Conservation (phyloP, 257 asterid species). For the Osmanthus fragrans region DNA sequence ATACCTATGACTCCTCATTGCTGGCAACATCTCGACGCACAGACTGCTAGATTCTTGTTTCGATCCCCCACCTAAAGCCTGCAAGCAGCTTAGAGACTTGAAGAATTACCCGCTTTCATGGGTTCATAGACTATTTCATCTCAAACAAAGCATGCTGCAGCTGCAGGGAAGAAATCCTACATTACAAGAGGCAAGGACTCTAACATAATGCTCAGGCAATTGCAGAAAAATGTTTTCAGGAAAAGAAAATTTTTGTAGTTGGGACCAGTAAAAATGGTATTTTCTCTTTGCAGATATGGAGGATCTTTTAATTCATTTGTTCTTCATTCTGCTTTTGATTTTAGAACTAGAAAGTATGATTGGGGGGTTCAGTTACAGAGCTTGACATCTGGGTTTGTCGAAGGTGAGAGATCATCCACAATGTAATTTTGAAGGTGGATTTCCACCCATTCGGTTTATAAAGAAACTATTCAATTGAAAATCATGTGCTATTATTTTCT, state of each 20-base stretch:
- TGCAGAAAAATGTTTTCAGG: conserved; percentile 19
- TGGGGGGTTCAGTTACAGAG: conserved; percentile 38
- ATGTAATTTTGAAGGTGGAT: conserved; percentile 56
- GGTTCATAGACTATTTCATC: conserved; percentile 22
- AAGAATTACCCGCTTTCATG: conserved; percentile 3
- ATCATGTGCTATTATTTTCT: not conserved
- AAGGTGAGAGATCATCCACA: conserved; percentile 33
- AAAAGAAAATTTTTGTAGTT: conserved; percentile 68
- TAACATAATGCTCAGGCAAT: conserved; percentile 26
- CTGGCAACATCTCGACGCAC: not conserved
- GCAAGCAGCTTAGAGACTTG: conserved; percentile 1
- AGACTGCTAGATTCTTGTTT: not conserved
- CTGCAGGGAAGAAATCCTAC: conserved; percentile 21
- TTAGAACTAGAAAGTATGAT: conserved; percentile 27
- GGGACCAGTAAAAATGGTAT: conserved; percentile 34
- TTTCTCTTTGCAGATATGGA: conserved; percentile 42
- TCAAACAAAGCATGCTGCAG: conserved; percentile 12
- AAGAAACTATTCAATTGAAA: conserved; percentile 13
- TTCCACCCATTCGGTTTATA: conserved; percentile 41
- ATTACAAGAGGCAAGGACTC: conserved; percentile 25
- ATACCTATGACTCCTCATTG: conserved; percentile 49
- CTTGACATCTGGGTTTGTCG: conserved; percentile 37
- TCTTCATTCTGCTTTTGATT: conserved; percentile 32
- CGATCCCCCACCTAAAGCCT: not conserved
- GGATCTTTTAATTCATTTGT: conserved; percentile 54